These are phyloP conservation scores for Skeletonema tropicum DNA, from an alignment of 108 stramenopile species.

Conservation along the genomic window DNA sequence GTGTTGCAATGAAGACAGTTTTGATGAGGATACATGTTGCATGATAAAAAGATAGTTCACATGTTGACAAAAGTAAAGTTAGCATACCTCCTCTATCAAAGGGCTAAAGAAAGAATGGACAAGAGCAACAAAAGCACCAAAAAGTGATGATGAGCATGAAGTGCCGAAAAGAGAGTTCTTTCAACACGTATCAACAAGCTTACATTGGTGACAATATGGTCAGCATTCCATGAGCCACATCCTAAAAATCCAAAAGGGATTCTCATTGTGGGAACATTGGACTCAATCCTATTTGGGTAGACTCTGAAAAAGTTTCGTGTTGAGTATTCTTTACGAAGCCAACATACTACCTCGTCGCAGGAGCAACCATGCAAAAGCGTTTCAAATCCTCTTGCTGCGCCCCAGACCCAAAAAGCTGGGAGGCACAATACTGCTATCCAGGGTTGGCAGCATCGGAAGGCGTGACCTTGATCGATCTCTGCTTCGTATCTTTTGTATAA, in stretches of 20 bases:
- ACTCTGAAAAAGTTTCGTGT: conserved; percentile 54
- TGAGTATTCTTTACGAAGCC: conserved; percentile 54
- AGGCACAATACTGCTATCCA: not conserved
- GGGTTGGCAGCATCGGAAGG: conserved; percentile 47
- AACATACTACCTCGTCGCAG: conserved; percentile 53
- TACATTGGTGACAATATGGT: conserved; percentile 22
- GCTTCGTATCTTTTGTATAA: conserved; percentile 40
- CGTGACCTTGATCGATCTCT: conserved; percentile 57
- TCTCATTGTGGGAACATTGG: conserved; percentile 42
- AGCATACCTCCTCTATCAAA: not conserved
- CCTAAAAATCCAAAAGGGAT: conserved; percentile 46
- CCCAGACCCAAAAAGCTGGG: conserved; percentile 15
- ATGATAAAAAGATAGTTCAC: not conserved
- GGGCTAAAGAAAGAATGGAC: too few species aligned
- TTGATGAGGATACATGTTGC: too few species aligned
- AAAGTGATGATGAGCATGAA: too few species aligned
- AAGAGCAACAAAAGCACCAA: too few species aligned
- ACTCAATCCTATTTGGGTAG: conserved; percentile 55
- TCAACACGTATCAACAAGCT: too few species aligned
- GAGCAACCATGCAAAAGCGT: conserved; percentile 6
- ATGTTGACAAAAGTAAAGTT: too few species aligned
- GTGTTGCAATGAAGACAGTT: conserved; percentile 39
- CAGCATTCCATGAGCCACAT: conserved; percentile 57
- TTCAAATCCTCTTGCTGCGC: conserved; percentile 1
- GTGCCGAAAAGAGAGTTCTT: too few species aligned